Evolutionary conservation across 2,329 filamentous ascomycete species (phyloP), one percentile per base, ranked within the genome.

Genomic region (Didymella exigua): DNA sequence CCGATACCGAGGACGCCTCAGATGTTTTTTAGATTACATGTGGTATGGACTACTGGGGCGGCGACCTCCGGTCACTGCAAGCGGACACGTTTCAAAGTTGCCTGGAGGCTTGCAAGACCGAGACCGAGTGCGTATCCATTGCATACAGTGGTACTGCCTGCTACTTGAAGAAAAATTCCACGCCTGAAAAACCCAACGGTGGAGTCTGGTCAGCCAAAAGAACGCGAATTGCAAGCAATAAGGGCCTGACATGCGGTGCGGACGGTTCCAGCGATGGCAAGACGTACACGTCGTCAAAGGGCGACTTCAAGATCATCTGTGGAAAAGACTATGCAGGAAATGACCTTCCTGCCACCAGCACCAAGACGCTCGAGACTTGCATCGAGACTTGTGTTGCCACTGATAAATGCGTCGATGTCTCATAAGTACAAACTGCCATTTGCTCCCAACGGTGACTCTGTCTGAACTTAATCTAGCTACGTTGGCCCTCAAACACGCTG

Each of bases 291-390:
- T 23, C 49, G 16, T 44, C 49, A 2, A 44, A 43, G 14, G 49
- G 49, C 5, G 33, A 44, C 33, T 51, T 51, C 29, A 43, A 44
- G 16, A 44, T 44, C 10, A 26, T 38, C 6, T 51, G 49, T 24
- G 40, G 49, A 2, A 51, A 44, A 18, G 49, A 51, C 38, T 51
- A 51, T 40, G n/a, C 9, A 2, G 49, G 49, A 21, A 30, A 43
- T 8, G 49, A 51, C n/a, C 49, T 51, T 8, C 10, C 26, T 23
- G 6, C 30, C 13, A 43, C 31, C 26, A 38, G 10, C 24, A 45
- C 49, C 19, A 31, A 34, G 14, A 37, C 40, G 4, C 45, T 51
- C 18, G 49, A 43, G 24, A 40, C 24, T 24, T 51, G 49, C 26
- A 51, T 44, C 10, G 49, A 51, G 10, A 43, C 40, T 30, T 44